These are phyloP conservation scores for Aspergillus egyptiacus DNA, from an alignment of 495 filamentous ascomycete genomes.

Conservation along the genomic window DNA sequence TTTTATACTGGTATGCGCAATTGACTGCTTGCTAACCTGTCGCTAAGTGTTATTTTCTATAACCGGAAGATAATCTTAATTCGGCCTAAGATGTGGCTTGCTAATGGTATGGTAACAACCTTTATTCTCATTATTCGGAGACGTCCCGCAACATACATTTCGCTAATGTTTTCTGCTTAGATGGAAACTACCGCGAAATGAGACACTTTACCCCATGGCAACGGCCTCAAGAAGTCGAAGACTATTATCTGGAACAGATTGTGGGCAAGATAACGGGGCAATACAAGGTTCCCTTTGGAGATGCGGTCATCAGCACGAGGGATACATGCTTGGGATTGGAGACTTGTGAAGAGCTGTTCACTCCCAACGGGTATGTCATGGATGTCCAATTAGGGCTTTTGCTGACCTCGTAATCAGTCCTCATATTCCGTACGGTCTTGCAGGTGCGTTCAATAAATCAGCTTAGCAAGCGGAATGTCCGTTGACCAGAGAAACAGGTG, in stretches of 20 bases:
- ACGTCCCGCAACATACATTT: background rate
- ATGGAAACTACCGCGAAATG: slow-evolving; percentile 39
- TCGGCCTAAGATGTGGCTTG: slow-evolving; percentile 77
- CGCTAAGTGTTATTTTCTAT: slow-evolving; percentile 49
- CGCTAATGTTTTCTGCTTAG: slow-evolving; percentile 11
- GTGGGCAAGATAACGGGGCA: slow-evolving; percentile 57
- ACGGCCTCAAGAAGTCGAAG: slow-evolving; percentile 54
- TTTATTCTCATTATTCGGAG: background rate
- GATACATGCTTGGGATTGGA: slow-evolving; percentile 70
- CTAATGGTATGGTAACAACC: slow-evolving; percentile 49
- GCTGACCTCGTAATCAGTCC: slow-evolving; percentile 19
- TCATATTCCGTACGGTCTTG: slow-evolving; percentile 33
- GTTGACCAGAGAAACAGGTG: slow-evolving; percentile 28
- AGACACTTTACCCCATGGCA: slow-evolving; percentile 64
- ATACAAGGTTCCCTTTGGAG: slow-evolving; percentile 64
- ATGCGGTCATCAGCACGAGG: slow-evolving; percentile 64
- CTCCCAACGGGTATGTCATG: slow-evolving; percentile 46
- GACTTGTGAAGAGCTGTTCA: slow-evolving; percentile 78
- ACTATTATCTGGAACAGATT: slow-evolving; percentile 65
- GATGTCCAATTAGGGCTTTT: background rate
- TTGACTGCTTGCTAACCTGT: background rate
- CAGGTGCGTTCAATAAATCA: slow-evolving; percentile 29
- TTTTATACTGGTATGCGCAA: background rate
- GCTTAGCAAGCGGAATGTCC: background rate
- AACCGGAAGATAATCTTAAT: slow-evolving; percentile 68